Evolutionary conservation across 2,329 filamentous ascomycete species (phyloP).

Genomic region (Dothidotthia symphoricarpi): DNA sequence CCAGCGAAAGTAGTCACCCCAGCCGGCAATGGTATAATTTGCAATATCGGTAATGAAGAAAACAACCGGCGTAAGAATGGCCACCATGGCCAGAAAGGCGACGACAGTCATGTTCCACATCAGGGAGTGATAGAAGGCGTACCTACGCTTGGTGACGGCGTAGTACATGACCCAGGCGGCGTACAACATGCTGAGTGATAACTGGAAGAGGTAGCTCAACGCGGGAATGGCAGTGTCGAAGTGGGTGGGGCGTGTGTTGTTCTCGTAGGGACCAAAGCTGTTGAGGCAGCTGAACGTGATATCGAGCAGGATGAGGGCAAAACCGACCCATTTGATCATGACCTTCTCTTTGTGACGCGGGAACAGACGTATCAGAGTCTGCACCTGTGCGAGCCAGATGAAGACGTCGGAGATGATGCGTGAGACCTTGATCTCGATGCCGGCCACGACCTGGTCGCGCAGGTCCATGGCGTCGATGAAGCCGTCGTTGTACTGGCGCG

Average conservation of each 20-base stretch:
- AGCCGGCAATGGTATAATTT: slow-evolving; percentile 79
- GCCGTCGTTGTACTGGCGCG: slow-evolving; percentile 74
- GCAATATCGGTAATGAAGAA: slow-evolving; percentile 92
- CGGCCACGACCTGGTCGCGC: slow-evolving; percentile 76
- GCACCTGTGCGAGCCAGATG: slow-evolving; percentile 94
- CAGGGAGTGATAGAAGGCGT: slow-evolving; percentile 83
- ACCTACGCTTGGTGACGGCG: slow-evolving; percentile 83
- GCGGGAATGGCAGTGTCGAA: slow-evolving; percentile 91
- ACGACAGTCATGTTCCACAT: slow-evolving; percentile 88
- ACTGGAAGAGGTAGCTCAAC: slow-evolving; percentile 84
- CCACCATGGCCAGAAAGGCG: slow-evolving; percentile 71
- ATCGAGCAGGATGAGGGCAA: slow-evolving; percentile 87
- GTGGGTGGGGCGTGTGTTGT: slow-evolving; percentile 63
- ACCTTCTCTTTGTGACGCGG: slow-evolving; percentile 96
- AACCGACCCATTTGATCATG: slow-evolving; percentile 98
- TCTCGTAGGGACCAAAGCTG: slow-evolving; percentile 65
- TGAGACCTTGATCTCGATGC: slow-evolving; percentile 82
- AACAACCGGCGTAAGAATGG: slow-evolving; percentile 84
- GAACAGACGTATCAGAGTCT: slow-evolving; percentile 92
- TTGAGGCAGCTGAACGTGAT: slow-evolving; percentile 89
- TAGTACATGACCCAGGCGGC: slow-evolving; percentile 95
- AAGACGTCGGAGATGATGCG: slow-evolving; percentile 94
- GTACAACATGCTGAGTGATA: slow-evolving; percentile 82
- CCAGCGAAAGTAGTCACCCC: slow-evolving; percentile 95
- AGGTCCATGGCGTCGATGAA: slow-evolving; percentile 76